Evolutionary conservation across 139 green algal species (phyloP), one percentile per base, ranked within the genome.

Genomic region (Marvania coccoides): DNA sequence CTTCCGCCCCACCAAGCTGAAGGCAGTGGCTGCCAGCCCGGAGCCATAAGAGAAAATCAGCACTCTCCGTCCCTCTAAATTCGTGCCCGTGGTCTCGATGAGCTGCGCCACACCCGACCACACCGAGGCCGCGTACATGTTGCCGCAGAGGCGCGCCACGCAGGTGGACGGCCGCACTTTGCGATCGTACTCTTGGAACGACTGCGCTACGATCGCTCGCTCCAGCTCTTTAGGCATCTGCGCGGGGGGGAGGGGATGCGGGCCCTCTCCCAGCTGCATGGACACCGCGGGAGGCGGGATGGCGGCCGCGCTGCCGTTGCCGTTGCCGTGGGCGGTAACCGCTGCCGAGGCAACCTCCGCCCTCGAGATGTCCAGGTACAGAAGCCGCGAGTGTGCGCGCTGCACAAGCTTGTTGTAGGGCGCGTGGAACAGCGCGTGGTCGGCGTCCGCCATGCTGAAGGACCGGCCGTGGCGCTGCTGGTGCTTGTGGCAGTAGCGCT

Each of bases 21-120:
- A 81, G 36, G 93, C 62, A 13, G 72, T 62, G 3, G 81, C 71
- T 2, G 77, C 58, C 5, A 84, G 63, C 9, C 88, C 88, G 7
- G 81, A 91, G 51, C 89, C 89, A 51, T 91, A 95, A 12, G 62
- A 79, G 73, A 85, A 95, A 29, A 94, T 62, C 61, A 95, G 63
- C 10, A 95, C 26, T 13, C 80, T 68, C 33, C 65, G 58, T 9
- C 77, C 81, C 35, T 73, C 76, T 65, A 81, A 55, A 6, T 47
- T 45, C 0, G 46, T 24, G 7, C 81, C 79, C 9, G 69, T 62
- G 14, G 58, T 54, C 30, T 80, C 60, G 12, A 94, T 51, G 15
- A 95, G 67, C 9, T 70, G 61, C 19, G 60, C 33, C 14, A 78
- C 37, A 31, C 71, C 71, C 6, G 37, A 63, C 58, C 58, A 78